phyloP scores from a whole-genome alignment of 495 filamentous ascomycete genomes.

The Hypoxylon trugodes region DNA sequence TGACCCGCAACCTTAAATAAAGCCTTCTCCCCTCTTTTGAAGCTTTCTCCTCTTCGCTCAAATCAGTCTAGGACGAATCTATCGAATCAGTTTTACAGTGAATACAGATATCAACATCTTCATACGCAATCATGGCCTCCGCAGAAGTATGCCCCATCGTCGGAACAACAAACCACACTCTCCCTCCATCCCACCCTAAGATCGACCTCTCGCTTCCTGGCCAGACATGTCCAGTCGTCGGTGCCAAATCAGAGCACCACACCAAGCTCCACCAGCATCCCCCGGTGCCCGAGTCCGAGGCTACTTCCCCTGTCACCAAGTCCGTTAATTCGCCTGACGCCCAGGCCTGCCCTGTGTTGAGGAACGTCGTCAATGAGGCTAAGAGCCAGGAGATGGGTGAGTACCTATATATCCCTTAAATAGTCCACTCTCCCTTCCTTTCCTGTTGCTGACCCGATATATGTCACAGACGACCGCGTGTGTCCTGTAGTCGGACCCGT shows the following conservation, averaged over 20 bases:
- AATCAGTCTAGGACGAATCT: not conserved
- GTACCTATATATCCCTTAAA: not conserved
- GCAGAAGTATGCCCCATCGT: conserved; percentile 52
- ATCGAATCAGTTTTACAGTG: not conserved
- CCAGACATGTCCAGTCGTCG: conserved; percentile 54
- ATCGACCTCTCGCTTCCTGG: conserved; percentile 55
- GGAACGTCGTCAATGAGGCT: conserved; percentile 49
- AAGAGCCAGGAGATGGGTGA: conserved; percentile 53
- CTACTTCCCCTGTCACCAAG: conserved; percentile 37
- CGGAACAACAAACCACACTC: conserved; percentile 55
- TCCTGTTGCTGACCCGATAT: not conserved
- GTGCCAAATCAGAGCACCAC: conserved; percentile 58
- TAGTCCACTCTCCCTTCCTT: not conserved
- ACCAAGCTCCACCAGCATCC: conserved; percentile 55
- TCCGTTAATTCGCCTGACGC: conserved; percentile 47
- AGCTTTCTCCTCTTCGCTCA: not conserved
- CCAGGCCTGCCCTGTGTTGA: conserved; percentile 55
- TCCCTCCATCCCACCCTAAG: conserved; percentile 52
- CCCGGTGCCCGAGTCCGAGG: conserved; percentile 43
- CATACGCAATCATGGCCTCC: conserved; percentile 34
- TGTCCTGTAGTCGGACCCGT: conserved; percentile 58
- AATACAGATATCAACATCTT: not conserved
- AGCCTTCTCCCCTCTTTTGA: conserved; percentile 17
- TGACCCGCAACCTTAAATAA: conserved; percentile 31
- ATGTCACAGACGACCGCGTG: conserved; percentile 50